Conservation (phyloP, 495 filamentous ascomycete species). For the Neurospora tetraspora region DNA sequence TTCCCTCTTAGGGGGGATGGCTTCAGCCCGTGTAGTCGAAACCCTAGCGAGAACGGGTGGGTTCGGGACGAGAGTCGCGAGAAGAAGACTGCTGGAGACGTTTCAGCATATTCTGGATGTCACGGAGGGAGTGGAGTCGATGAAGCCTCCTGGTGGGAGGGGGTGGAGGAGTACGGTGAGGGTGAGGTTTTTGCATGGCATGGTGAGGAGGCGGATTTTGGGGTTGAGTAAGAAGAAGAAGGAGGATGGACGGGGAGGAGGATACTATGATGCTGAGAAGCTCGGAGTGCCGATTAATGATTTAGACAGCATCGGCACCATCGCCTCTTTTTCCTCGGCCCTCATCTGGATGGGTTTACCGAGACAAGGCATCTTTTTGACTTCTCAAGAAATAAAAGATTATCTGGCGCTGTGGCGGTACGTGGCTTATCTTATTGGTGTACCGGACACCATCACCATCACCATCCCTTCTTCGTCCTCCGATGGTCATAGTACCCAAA, state of each 20-base stretch:
- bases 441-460: neutral
- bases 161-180: slow-evolving; percentile 59
- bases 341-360: slow-evolving; percentile 61
- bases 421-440: slow-evolving; percentile 56
- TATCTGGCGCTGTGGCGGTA: slow-evolving; percentile 72
- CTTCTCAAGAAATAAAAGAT: slow-evolving; percentile 51
- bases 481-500: too few relatives aligned
- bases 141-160: slow-evolving; percentile 58
- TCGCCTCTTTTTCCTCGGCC: slow-evolving; percentile 55
- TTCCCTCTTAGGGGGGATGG: slow-evolving; percentile 57
- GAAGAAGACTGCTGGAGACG: slow-evolving; percentile 62
- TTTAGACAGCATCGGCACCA: slow-evolving; percentile 61
- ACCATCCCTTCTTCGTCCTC: neutral
- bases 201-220: slow-evolving; percentile 45
- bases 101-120: slow-evolving; percentile 68
- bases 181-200: slow-evolving; percentile 67
- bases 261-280: slow-evolving; percentile 52
- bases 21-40: slow-evolving; percentile 55
- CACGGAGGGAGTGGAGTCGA: slow-evolving; percentile 51
- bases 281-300: slow-evolving; percentile 65
- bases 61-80: slow-evolving; percentile 59
- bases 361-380: slow-evolving; percentile 59
- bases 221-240: neutral
- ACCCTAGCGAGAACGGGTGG: slow-evolving; percentile 70
- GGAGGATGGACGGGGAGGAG: neutral